These are phyloP conservation scores for Dipodascopsis tothii DNA, from an alignment of 805 yeast species.

Conservation along the genomic window DNA sequence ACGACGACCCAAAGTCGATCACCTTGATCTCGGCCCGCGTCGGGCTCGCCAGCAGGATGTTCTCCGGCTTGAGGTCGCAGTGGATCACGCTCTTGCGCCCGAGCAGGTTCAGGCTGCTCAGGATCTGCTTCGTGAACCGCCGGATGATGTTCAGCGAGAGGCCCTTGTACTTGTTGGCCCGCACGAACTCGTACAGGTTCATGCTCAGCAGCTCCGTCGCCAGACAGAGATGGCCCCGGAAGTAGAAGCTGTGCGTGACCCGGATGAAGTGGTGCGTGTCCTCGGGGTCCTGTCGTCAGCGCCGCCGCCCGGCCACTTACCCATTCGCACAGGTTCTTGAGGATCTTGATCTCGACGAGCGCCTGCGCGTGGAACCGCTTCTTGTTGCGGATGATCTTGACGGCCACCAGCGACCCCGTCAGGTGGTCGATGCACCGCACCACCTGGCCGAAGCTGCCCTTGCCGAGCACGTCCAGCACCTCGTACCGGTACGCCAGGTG, in stretches of 20 bases:
- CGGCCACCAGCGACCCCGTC: conserved; percentile 50
- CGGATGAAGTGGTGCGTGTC: conserved; percentile 39
- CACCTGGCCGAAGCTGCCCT: conserved; percentile 80
- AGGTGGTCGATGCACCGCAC: conserved; percentile 63
- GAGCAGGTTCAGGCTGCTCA: conserved; percentile 53
- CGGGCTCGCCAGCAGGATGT: conserved; percentile 51
- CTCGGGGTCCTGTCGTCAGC: conserved; percentile 24
- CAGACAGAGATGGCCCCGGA: conserved; percentile 76
- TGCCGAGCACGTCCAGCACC: conserved; percentile 53
- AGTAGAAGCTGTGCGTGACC: conserved; percentile 63
- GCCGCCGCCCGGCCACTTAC: conserved; percentile 2
- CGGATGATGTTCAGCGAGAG: conserved; percentile 30
- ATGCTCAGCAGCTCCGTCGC: conserved; percentile 64
- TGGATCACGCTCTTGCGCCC: conserved; percentile 57
- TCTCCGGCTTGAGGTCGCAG: conserved; percentile 84
- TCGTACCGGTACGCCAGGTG: conserved; percentile 72
- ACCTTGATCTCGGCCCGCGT: conserved; percentile 49
- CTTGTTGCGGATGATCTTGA: conserved; percentile 69
- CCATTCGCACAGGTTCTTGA: conserved; percentile 42
- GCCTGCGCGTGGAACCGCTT: conserved; percentile 71
- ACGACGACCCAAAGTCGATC: conserved; percentile 67
- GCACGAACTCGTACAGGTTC: conserved; percentile 53
- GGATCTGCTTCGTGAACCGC: conserved; percentile 46
- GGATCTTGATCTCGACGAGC: conserved; percentile 62
- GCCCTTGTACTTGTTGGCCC: conserved; percentile 33